Evolutionary conservation across 768 basidiomycete species (phyloP), one percentile per base, ranked within the genome.

Genomic region (Boletus patriciae): DNA sequence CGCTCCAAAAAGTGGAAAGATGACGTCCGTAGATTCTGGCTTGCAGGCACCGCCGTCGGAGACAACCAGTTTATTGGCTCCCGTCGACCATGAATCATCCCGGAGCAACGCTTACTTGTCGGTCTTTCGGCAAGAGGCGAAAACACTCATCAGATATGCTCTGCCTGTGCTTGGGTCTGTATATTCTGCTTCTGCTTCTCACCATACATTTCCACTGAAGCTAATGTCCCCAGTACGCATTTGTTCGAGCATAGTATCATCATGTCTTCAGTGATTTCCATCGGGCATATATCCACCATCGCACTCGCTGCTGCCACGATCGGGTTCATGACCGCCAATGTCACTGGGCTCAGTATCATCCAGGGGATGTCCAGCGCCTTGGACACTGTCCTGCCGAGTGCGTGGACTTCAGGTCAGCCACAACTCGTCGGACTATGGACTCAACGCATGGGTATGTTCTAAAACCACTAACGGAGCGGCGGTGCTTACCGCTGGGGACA

Each of bases 331-430:
- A n/a, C n/a, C n/a, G n/a, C n/a, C n/a, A n/a, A n/a, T n/a, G n/a
- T n/a, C n/a, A n/a, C n/a, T n/a, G n/a, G n/a, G n/a, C n/a, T n/a
- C n/a, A n/a, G n/a, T n/a, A n/a, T n/a, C n/a, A n/a, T n/a, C n/a
- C n/a, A n/a, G n/a, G n/a, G n/a, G n/a, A n/a, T n/a, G n/a, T n/a
- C n/a, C n/a, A n/a, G n/a, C n/a, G n/a, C n/a, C n/a, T n/a, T n/a
- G n/a, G n/a, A n/a, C n/a, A n/a, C n/a, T n/a, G n/a, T n/a, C n/a
- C n/a, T n/a, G n/a, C 96, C 97, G 0, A 84, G 92, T 40, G 94
- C 96, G 11, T 99, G 92, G 94, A 95, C 97, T 0, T 94, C 92
- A 3, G 67, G 82, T 3, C 84, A 91, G 25, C 96, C 95, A 0
- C 77, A 87, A 6, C 78, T 92, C 0, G 93, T 98, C 13, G 94